Evolutionary conservation across 2,329 filamentous ascomycete genomes (phyloP), one percentile per base, ranked within the genome.

Genomic region (Myriosclerotinia duriaeana): DNA sequence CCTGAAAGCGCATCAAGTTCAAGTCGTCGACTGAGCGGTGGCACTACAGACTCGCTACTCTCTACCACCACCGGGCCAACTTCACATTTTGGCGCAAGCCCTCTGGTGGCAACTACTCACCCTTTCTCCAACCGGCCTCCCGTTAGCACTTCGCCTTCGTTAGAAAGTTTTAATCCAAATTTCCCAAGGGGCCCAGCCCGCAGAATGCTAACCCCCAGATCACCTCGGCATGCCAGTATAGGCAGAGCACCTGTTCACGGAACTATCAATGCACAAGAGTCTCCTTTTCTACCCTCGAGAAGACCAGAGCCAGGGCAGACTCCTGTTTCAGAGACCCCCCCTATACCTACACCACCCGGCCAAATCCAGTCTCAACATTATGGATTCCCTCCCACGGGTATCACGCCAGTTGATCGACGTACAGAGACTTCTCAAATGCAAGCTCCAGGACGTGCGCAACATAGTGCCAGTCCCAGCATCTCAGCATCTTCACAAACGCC

Each of bases 201-300:
- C 48, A 70, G 70, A 66, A 74, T 75, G 42, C 62, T 75, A 54
- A 75, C 73, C 42, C 74, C 74, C 59, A 75, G 72, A 71, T 74
- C 78, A 65, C 79, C 87, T 52, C 82, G 85, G 68, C 79, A 83
- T 36, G 78, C 81, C 22, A 86, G 83, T 71, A 72, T 84, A 15
- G 80, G 80, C 42, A 70, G 82, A 46, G 78, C 78, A 56, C 77
- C 77, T 42, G 76, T 78, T 0, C 80, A 79, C 22, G 80, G 78
- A 34, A 82, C 80, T 1, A 81, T 82, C 55, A 80, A 81, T 74
- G 80, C 82, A 9, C 79, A 82, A 56, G 78, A 80, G 67, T 79
- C 80, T 5, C 82, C 83, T 1, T 84, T 83, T 65, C 73, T 81
- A 15, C 76, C 78, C 11, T 77, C 79, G 9, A 76, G 77, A 65